Conservation (phyloP, 805 yeast genomes). For the Candida maris region DNA sequence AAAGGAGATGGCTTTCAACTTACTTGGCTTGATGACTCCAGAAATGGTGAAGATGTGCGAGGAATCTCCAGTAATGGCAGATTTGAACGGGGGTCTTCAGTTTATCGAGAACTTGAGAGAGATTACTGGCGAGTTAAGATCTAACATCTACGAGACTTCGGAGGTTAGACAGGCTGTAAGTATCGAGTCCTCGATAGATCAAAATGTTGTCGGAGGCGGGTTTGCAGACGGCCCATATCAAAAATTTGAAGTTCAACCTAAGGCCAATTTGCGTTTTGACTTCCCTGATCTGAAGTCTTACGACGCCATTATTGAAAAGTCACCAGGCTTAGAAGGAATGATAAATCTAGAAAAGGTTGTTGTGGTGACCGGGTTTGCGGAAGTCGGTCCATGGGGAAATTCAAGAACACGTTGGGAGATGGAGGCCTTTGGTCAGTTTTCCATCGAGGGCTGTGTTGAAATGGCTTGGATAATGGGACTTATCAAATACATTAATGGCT, state of each 20-base stretch:
- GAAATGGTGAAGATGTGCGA: constrained; percentile 83
- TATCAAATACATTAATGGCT: constrained; percentile 92
- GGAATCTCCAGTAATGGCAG: constrained; percentile 94
- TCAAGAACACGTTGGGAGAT: constrained; percentile 99
- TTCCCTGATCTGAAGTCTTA: constrained; percentile 87
- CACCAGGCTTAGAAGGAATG: constrained; percentile 83
- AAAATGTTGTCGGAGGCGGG: constrained; percentile 79
- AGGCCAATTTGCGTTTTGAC: constrained; percentile 89
- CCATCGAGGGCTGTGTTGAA: constrained; percentile 96
- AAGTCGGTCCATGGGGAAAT: constrained; percentile 99
- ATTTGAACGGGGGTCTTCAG: constrained; percentile 98
- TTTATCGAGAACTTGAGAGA: constrained; percentile 88
- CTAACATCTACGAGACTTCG: constrained; percentile 71
- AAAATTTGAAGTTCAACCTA: constrained; percentile 77
- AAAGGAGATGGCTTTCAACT: constrained; percentile 98
- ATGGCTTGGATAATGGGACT: constrained; percentile 99
- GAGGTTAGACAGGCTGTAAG: constrained; percentile 95
- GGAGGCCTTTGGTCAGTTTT: constrained; percentile 93
- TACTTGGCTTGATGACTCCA: constrained; percentile 89
- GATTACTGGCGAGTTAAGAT: constrained; percentile 74
- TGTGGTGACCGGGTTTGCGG: constrained; percentile 97
- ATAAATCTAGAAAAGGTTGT: constrained; percentile 87
- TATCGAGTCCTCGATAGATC: constrained; percentile 87
- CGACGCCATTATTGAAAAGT: constrained; percentile 60
- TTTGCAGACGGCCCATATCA: constrained; percentile 82